These are phyloP conservation scores for Alternaria brassicicola DNA, from an alignment of 2,329 filamentous ascomycete genomes.

Conservation along the genomic window DNA sequence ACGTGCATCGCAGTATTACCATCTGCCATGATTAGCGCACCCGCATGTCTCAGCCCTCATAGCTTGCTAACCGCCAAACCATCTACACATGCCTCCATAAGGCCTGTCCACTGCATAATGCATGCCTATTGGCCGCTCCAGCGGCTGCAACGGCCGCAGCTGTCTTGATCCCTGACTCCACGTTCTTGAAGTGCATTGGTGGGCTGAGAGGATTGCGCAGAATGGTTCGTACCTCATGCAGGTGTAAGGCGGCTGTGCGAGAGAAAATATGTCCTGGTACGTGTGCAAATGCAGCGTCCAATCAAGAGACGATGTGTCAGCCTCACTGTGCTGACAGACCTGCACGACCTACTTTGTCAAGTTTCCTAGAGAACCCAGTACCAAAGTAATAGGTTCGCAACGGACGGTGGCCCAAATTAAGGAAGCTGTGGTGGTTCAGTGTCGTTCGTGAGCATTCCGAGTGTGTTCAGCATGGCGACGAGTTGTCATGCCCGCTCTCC, in stretches of 20 bases:
- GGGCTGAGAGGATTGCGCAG: too few species aligned
- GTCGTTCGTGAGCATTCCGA: neutral
- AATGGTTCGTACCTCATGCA: slow-evolving; percentile 1
- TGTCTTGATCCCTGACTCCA: slow-evolving; percentile 3
- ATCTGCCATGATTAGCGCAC: slow-evolving; percentile 10
- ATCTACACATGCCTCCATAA: neutral
- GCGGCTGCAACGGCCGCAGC: slow-evolving; percentile 3
- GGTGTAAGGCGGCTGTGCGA: slow-evolving; percentile 1
- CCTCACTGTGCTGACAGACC: slow-evolving; percentile 7
- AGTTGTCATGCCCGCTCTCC: neutral
- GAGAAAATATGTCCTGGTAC: slow-evolving; percentile 1
- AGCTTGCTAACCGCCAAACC: slow-evolving; percentile 1
- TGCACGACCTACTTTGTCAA: neutral
- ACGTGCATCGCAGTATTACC: neutral
- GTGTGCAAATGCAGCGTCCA: slow-evolving; percentile 6
- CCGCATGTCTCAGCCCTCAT: slow-evolving; percentile 5
- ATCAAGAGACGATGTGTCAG: slow-evolving; percentile 8
- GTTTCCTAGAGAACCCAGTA: neutral
- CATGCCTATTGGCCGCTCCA: neutral
- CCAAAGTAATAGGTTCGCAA: neutral
- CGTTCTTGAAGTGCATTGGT: neutral
- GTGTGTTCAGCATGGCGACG: neutral
- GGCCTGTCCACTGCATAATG: neutral
- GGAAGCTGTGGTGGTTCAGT: neutral
- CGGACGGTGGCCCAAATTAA: too few species aligned